Evolutionary conservation across 208 protist species (phyloP).

Genomic region (Acanthamoeba royreba): DNA sequence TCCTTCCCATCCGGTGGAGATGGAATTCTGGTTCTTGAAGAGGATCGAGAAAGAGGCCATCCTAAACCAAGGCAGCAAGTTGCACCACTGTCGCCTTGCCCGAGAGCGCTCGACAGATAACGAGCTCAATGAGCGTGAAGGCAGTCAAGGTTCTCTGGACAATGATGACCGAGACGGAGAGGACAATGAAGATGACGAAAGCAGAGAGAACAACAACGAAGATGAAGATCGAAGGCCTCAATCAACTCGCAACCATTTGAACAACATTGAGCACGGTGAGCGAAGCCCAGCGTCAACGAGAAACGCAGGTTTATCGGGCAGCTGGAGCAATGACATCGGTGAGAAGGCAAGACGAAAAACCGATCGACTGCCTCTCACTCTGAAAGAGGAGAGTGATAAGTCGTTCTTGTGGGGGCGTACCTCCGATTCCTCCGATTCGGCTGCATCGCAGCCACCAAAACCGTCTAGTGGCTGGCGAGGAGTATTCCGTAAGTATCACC

Average conservation of each 20-base stretch:
- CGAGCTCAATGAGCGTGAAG: no score
- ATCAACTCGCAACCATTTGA: not conserved
- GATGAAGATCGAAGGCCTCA: no score
- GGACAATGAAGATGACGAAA: not conserved
- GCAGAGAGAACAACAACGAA: not conserved
- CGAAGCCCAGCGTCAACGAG: not conserved
- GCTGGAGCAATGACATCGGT: not conserved
- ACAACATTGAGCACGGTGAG: not conserved
- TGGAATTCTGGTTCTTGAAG: constrained; percentile 28
- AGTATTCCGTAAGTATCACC: constrained; percentile 13
- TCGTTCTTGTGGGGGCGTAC: not conserved
- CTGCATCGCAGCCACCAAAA: not conserved
- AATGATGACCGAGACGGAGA: not conserved
- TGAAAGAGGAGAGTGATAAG: constrained; percentile 15
- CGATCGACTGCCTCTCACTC: no score
- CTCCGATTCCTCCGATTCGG: not conserved
- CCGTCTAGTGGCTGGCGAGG: not conserved
- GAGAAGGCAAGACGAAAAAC: not conserved
- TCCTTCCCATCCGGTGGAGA: not conserved
- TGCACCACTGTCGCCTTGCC: not conserved
- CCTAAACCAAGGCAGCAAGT: not conserved
- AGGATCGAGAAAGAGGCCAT: not conserved
- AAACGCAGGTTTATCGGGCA: not conserved
- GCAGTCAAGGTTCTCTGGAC: no score
- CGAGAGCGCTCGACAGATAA: not conserved